Evolutionary conservation across 352 stramenopile species (phyloP).

Genomic region (Elongisporangium anandrum): DNA sequence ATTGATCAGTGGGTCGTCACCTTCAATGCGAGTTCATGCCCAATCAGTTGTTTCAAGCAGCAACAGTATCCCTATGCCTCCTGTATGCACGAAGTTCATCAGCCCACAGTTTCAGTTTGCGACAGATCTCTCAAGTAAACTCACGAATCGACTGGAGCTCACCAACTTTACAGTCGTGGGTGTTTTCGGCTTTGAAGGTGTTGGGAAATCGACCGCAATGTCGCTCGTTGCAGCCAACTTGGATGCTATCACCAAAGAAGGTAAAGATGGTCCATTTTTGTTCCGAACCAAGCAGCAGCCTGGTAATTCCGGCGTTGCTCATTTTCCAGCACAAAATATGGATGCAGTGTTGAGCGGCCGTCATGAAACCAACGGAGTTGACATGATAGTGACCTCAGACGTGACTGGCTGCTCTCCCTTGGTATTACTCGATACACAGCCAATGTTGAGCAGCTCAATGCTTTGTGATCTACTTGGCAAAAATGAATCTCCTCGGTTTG

Average conservation of each 20-base stretch:
- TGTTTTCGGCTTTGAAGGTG: constrained; percentile 55
- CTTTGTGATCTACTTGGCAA: constrained; percentile 40
- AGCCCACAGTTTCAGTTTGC: constrained; percentile 53
- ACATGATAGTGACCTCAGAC: constrained; percentile 51
- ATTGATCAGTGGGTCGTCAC: not conserved
- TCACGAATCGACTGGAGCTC: constrained; percentile 57
- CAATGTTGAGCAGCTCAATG: constrained; percentile 22
- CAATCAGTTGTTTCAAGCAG: constrained; percentile 4
- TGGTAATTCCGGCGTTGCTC: constrained; percentile 35
- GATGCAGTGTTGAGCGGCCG: constrained; percentile 18
- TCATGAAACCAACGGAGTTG: constrained; percentile 54
- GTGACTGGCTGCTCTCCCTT: constrained; percentile 15
- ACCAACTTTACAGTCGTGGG: constrained; percentile 69
- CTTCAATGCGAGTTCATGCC: constrained; percentile 9
- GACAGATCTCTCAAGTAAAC: constrained; percentile 46
- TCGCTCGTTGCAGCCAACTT: constrained; percentile 22
- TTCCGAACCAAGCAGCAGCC: constrained; percentile 40
- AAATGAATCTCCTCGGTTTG: constrained; percentile 45
- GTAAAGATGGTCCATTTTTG: constrained; percentile 4
- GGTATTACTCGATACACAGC: constrained; percentile 35
- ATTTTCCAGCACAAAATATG: constrained; percentile 13
- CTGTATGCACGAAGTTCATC: constrained; percentile 51
- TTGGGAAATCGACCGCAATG: constrained; percentile 70
- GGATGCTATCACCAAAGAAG: not conserved
- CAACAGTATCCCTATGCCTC: constrained; percentile 14